phyloP scores from a whole-genome alignment of 2,329 filamentous ascomycete genomes.

The Aspergillus puulaauensis region DNA sequence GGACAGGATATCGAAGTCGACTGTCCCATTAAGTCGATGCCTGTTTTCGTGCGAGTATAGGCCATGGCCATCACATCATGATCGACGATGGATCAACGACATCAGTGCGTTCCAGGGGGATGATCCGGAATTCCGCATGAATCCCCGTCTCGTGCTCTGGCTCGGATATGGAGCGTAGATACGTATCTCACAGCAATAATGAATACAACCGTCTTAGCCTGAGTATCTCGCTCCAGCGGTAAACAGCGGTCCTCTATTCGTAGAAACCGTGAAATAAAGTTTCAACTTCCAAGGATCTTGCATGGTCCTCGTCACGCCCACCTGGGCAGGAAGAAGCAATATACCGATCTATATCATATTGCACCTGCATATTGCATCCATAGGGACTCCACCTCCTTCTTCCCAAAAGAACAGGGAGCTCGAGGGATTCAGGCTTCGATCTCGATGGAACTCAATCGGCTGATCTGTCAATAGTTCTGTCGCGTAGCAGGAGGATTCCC shows the following conservation, averaged over 20 bases:
- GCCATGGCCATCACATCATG: background rate
- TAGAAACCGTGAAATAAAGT: background rate
- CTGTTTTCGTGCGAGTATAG: conserved; percentile 41
- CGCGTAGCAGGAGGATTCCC: too few species aligned
- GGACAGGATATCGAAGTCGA: conserved; percentile 43
- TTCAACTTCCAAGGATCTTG: conserved; percentile 1
- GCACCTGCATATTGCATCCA: background rate
- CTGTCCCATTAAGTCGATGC: conserved; percentile 49
- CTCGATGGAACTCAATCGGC: background rate
- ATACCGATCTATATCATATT: background rate
- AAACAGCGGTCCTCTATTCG: background rate
- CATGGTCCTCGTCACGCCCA: background rate
- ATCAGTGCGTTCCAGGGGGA: too few species aligned
- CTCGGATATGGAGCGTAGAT: too few species aligned
- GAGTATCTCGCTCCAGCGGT: background rate
- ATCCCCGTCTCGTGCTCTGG: too few species aligned
- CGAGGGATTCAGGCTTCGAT: too few species aligned
- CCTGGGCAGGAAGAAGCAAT: background rate
- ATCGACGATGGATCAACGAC: background rate
- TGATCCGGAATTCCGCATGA: too few species aligned
- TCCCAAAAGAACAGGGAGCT: too few species aligned
- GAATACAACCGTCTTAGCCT: too few species aligned
- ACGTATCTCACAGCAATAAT: too few species aligned
- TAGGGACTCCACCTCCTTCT: too few species aligned
- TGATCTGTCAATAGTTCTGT: background rate